These are phyloP conservation scores for Talaromyces wortmannii DNA, from an alignment of 495 filamentous ascomycete genomes.

Conservation along the genomic window DNA sequence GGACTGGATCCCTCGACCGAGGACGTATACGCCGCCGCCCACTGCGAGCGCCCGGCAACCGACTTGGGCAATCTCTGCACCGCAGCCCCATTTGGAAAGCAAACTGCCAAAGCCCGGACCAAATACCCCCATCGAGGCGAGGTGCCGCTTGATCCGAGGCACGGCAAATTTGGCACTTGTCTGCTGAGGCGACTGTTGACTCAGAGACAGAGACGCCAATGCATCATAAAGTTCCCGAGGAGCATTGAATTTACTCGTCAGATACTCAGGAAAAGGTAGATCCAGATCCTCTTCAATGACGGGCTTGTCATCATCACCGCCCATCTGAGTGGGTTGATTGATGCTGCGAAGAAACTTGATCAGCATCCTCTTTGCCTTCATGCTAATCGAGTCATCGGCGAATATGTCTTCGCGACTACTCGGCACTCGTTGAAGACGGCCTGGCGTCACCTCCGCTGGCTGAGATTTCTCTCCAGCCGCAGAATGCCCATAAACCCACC, in stretches of 20 bases:
- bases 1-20: constrained; percentile 56
- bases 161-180: constrained; percentile 61
- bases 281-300: constrained; percentile 19
- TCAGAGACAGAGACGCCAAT: constrained; percentile 73
- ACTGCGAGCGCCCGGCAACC: constrained; percentile 89
- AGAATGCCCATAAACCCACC: constrained; percentile 61
- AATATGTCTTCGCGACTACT: constrained; percentile 86
- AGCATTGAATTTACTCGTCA: constrained; percentile 66
- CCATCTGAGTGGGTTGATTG: constrained; percentile 19
- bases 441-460: constrained; percentile 6
- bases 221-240: constrained; percentile 61
- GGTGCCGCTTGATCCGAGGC: constrained; percentile 67
- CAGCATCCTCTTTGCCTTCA: constrained; percentile 69
- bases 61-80: constrained; percentile 88
- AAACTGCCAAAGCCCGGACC: constrained; percentile 82
- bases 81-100: constrained; percentile 86
- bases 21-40: constrained; percentile 84
- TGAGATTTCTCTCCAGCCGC: constrained; percentile 2
- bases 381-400: constrained; percentile 60
- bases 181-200: constrained; percentile 46
- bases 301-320: constrained; percentile 15
- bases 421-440: constrained; percentile 54
- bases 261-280: constrained; percentile 53
- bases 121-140: constrained; percentile 79
- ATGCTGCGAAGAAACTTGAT: constrained; percentile 81